Percentiles rank a stretch among this genome's conserved stretches.
phyloP scores from a whole-genome alignment of 2,329 filamentous ascomycete genomes.

The Fusarium dimerum region DNA sequence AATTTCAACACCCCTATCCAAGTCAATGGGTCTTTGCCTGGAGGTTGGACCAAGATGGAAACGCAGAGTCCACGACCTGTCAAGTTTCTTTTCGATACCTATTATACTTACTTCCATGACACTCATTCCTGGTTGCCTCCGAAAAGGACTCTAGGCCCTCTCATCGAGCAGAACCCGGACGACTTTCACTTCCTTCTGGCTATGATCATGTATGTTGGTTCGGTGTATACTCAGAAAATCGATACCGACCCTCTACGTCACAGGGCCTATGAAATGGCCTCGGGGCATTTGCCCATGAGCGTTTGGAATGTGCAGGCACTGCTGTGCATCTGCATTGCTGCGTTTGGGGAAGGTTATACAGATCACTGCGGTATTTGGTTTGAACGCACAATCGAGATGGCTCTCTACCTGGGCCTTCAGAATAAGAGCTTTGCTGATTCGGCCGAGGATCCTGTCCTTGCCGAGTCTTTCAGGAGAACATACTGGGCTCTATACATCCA shows the following conservation, averaged over 20 bases:
- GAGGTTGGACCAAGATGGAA: conserved; percentile 9
- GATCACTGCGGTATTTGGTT: conserved; percentile 6
- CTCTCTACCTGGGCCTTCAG: conserved; percentile 19
- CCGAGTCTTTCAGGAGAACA: conserved; percentile 27
- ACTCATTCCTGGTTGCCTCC: conserved; percentile 26
- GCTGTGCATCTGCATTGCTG: conserved; percentile 19
- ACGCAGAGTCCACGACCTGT: neutral
- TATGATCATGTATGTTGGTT: conserved; percentile 24
- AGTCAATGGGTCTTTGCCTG: conserved; percentile 2
- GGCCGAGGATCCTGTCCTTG: conserved; percentile 12
- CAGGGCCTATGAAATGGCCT: conserved; percentile 16
- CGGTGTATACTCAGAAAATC: conserved; percentile 13
- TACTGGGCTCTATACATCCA: conserved; percentile 28
- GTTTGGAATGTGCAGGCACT: conserved; percentile 28
- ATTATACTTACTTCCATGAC: conserved; percentile 26
- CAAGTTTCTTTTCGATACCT: conserved; percentile 18
- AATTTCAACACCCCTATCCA: conserved; percentile 1
- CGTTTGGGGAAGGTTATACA: conserved; percentile 10
- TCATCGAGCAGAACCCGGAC: conserved; percentile 3
- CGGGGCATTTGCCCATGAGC: conserved; percentile 4
- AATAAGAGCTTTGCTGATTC: conserved; percentile 18
- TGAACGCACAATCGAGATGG: conserved; percentile 12
- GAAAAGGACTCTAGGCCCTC: conserved; percentile 8
- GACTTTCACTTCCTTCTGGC: conserved; percentile 9
- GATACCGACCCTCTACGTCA: conserved; percentile 12